These are phyloP conservation scores for Croton setiger DNA, from an alignment of 441 rosid genomes.

Conservation along the genomic window DNA sequence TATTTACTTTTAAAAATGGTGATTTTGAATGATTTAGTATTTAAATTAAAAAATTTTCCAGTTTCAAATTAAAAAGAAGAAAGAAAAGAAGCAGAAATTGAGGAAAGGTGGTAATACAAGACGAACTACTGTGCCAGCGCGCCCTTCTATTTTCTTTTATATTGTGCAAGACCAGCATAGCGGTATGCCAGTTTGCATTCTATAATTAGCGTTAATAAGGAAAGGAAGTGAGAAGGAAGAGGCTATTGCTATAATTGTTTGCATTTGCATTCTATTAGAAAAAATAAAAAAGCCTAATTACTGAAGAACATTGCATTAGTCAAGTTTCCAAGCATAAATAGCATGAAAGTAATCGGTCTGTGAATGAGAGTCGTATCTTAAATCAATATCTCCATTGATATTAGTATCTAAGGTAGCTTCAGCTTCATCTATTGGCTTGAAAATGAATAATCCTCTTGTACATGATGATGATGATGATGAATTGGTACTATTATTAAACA, in stretches of 20 bases:
- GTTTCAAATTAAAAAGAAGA: no score
- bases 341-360: conserved; percentile 50
- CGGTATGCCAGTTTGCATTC: background rate
- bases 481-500: conserved; percentile 34
- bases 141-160: background rate
- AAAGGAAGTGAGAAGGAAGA: background rate
- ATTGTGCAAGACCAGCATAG: no score
- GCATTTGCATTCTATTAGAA: no score
- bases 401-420: background rate
- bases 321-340: conserved; percentile 58
- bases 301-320: conserved; percentile 12
- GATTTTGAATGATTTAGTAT: no score
- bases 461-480: conserved; percentile 1
- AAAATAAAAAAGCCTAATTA: background rate
- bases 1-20: no score
- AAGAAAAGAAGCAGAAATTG: background rate
- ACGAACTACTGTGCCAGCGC: background rate
- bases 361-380: conserved; percentile 14
- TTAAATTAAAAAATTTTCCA: no score
- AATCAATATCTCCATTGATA: background rate
- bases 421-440: conserved; percentile 38
- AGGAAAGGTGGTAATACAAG: background rate
- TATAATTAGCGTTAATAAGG: background rate
- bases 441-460: conserved; percentile 52
- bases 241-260: no score